Evolutionary conservation across 495 filamentous ascomycete species (phyloP).

Genomic region (Cenococcum geophilum): DNA sequence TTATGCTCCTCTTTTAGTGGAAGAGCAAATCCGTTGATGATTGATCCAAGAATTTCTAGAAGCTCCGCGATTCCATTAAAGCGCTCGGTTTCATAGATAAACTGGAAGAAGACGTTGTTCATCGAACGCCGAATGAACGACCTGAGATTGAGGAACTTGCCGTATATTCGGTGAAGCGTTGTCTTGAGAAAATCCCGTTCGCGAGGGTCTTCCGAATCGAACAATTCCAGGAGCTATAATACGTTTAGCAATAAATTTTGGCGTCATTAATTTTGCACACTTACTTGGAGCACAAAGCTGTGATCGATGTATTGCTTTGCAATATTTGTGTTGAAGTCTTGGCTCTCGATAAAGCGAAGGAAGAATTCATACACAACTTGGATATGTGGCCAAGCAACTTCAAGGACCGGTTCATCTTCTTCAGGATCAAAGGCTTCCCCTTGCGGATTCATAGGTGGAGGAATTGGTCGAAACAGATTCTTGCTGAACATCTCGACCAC

Average conservation of each 20-base stretch:
- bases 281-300: conserved; percentile 86
- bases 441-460: conserved; percentile 93
- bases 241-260: conserved; percentile 8
- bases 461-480: conserved; percentile 95
- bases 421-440: conserved; percentile 98
- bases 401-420: conserved; percentile 95
- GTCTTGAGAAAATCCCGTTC: conserved; percentile 98
- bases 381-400: conserved; percentile 99
- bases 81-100: conserved; percentile 95
- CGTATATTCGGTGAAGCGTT: conserved; percentile 95
- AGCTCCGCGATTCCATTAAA: conserved; percentile 98
- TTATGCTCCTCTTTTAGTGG: conserved; percentile 99
- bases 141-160: conserved; percentile 95
- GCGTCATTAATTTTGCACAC: conserved; percentile 1
- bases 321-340: conserved; percentile 99
- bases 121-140: conserved; percentile 98
- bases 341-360: conserved; percentile 96
- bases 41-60: conserved; percentile 93
- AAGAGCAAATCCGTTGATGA: conserved; percentile 98
- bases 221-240: conserved; percentile 78
- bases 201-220: conserved; percentile 96
- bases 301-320: conserved; percentile 99
- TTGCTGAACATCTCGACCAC: conserved; percentile 99
- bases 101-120: conserved; percentile 99
- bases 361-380: conserved; percentile 99